phyloP scores from a whole-genome alignment of 225 moss, liverwort and hornwort species.

The Sphagnum contortum region DNA sequence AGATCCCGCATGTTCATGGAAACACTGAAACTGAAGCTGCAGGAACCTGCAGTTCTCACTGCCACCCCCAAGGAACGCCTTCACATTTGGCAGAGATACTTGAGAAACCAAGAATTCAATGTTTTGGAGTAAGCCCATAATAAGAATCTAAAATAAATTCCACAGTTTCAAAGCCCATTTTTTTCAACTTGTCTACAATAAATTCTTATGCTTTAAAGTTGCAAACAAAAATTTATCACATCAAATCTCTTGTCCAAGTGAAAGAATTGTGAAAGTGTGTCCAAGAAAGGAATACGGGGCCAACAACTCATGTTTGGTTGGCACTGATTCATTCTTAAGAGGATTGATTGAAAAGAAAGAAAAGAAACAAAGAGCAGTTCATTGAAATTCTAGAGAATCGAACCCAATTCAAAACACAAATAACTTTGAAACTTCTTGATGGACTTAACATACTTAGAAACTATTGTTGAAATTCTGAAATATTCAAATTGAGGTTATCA shows the following conservation, averaged over 20 bases:
- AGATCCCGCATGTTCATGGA: conserved; percentile 33
- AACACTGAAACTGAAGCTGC: conserved; percentile 11
- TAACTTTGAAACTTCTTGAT: no score
- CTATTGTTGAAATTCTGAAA: no score
- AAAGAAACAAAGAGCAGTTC: no score
- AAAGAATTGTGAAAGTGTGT: background rate
- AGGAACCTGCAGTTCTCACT: conserved; percentile 1
- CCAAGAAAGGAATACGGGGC: no score
- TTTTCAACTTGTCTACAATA: background rate
- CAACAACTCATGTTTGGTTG: no score
- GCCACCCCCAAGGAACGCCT: background rate
- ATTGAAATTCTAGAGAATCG: no score
- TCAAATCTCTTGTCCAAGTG: background rate
- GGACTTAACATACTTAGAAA: no score
- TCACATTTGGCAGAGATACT: conserved; percentile 39
- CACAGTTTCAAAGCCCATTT: background rate
- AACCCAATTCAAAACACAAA: no score
- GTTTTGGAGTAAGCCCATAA: conserved; percentile 30
- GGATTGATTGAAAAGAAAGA: no score
- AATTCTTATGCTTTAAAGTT: background rate
- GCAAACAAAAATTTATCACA: no score
- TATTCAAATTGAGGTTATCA: no score
- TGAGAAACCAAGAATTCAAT: conserved; percentile 14
- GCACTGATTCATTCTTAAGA: no score
- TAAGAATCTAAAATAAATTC: background rate